phyloP scores from a whole-genome alignment of 2,329 filamentous ascomycete species.

The Metarhizium sp. region DNA sequence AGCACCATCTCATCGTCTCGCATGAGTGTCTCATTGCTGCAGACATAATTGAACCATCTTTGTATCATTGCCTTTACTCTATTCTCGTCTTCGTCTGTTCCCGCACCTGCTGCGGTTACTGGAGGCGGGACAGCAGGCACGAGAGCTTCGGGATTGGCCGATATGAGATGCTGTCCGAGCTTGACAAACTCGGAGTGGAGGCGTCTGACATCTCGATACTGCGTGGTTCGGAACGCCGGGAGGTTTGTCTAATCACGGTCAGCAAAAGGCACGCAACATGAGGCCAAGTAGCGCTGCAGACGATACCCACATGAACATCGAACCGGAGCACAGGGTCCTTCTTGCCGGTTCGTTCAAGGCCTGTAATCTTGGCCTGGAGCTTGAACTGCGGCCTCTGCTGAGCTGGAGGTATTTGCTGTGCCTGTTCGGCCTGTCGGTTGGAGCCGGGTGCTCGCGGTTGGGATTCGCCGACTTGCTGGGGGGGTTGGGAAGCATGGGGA shows the following conservation, averaged over 20 bases:
- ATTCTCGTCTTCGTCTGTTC: constrained; percentile 89
- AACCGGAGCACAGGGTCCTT: constrained; percentile 94
- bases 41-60: constrained; percentile 90
- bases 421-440: constrained; percentile 19
- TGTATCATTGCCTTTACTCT: constrained; percentile 86
- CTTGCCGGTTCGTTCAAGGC: constrained; percentile 82
- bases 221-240: constrained; percentile 94
- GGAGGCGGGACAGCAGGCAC: constrained; percentile 92
- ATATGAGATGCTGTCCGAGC: constrained; percentile 91
- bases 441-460: neutral
- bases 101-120: constrained; percentile 87
- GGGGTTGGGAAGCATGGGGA: constrained; percentile 5
- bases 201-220: constrained; percentile 93
- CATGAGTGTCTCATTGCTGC: constrained; percentile 85
- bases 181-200: constrained; percentile 95
- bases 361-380: constrained; percentile 90
- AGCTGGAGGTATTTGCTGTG: constrained; percentile 44
- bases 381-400: constrained; percentile 63
- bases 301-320: constrained; percentile 72
- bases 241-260: constrained; percentile 69
- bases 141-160: constrained; percentile 91
- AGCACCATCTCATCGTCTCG: constrained; percentile 94
- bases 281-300: neutral
- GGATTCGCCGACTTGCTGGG: constrained; percentile 10
- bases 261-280: neutral